Conservation (phyloP, 2,329 filamentous ascomycete genomes). For the Xylariales sp. region DNA sequence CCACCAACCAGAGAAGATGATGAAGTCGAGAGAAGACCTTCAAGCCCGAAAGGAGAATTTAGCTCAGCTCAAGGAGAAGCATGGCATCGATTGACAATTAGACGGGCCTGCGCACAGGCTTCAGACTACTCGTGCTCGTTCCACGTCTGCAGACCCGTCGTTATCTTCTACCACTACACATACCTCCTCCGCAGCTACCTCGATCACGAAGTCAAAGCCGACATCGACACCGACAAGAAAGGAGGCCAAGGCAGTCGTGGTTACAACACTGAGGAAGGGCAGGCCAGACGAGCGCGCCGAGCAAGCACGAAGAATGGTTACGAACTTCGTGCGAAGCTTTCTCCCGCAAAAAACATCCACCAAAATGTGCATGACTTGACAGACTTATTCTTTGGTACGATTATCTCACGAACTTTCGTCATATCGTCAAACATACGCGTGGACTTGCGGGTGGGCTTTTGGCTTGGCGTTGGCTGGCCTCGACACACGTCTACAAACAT, state of each 20-base stretch:
- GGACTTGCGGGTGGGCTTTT: constrained; percentile 12
- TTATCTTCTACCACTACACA: constrained; percentile 37
- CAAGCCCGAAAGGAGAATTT: constrained; percentile 92
- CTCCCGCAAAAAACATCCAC: constrained; percentile 25
- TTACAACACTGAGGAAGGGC: constrained; percentile 2
- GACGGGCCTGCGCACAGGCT: constrained; percentile 60
- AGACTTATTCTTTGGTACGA: constrained; percentile 13
- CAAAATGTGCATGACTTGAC: constrained; percentile 28
- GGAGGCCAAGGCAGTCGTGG: constrained; percentile 18
- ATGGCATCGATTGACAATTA: constrained; percentile 96
- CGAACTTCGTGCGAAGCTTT: constrained; percentile 27
- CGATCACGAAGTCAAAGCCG: constrained; percentile 12
- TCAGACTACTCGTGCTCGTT: constrained; percentile 36
- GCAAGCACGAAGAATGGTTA: constrained; percentile 24
- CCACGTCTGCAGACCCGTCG: constrained; percentile 59
- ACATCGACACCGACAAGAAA: constrained; percentile 20
- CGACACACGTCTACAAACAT: constrained; percentile 15
- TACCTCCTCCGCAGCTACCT: constrained; percentile 20
- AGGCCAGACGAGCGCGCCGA: constrained; percentile 24
- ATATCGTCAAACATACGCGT: constrained; percentile 10
- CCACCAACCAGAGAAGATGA: constrained; percentile 62
- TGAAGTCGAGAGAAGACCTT: constrained; percentile 87
- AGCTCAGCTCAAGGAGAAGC: constrained; percentile 95
- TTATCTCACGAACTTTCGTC: constrained; percentile 11
- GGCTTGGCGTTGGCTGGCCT: constrained; percentile 13